A percentile compares a stretch with the other conserved stretches of the same genome.
phyloP scores from a whole-genome alignment of 805 yeast genomes.

The Yamadazyma philogaea region DNA sequence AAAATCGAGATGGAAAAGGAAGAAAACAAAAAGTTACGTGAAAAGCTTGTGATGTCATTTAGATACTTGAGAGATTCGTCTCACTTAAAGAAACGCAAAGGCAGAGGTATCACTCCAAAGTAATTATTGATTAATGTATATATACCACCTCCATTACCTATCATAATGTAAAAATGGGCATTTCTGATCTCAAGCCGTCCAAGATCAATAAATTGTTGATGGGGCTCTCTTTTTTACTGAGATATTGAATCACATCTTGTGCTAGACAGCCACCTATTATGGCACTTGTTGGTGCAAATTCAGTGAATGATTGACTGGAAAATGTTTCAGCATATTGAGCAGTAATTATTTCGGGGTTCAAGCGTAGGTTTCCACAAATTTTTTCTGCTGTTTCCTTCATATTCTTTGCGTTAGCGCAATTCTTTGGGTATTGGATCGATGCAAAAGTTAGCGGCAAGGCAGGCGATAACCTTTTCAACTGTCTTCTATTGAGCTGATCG shows the following conservation, averaged over 20 bases:
- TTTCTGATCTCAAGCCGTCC: slow-evolving; percentile 67
- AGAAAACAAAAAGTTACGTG: slow-evolving; percentile 22
- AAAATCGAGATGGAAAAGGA: slow-evolving; percentile 23
- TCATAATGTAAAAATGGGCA: slow-evolving; percentile 68
- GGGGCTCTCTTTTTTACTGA: slow-evolving; percentile 75
- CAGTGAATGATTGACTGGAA: slow-evolving; percentile 52
- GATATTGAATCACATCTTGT: slow-evolving; percentile 82
- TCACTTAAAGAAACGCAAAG: slow-evolving; percentile 41
- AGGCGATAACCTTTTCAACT: slow-evolving; percentile 51
- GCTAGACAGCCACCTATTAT: slow-evolving; percentile 86
- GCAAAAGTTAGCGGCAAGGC: slow-evolving; percentile 60
- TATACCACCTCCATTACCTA: background rate
- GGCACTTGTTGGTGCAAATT: slow-evolving; percentile 81
- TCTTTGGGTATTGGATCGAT: slow-evolving; percentile 43
- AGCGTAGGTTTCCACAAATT: slow-evolving; percentile 30
- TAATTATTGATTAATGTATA: background rate
- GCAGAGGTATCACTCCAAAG: slow-evolving; percentile 37
- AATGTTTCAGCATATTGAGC: slow-evolving; percentile 42
- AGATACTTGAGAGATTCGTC: slow-evolving; percentile 37
- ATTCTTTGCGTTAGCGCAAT: slow-evolving; percentile 22
- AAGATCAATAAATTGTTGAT: slow-evolving; percentile 75
- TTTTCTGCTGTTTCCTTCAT: slow-evolving; percentile 26
- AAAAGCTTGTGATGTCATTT: slow-evolving; percentile 31
- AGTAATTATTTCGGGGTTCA: slow-evolving; percentile 42
- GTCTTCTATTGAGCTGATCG: slow-evolving; percentile 40